Evolutionary conservation across 257 asterid species (phyloP).

Genomic region (Petunia secreta): DNA sequence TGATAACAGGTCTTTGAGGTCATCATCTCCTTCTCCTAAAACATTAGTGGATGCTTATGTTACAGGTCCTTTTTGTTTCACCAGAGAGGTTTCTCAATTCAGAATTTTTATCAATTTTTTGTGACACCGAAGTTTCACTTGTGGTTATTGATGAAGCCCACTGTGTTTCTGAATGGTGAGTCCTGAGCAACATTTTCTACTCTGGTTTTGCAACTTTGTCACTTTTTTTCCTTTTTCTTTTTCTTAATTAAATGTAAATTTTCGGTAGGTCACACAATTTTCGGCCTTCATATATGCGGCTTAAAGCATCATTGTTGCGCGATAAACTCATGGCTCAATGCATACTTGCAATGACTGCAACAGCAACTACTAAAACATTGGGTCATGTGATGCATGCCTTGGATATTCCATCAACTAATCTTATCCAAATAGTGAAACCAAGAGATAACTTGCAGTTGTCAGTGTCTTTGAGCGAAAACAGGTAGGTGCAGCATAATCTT

Average conservation of each 20-base stretch:
- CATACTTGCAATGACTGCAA: constrained; percentile 98
- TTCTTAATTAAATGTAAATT: not conserved
- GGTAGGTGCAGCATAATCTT: constrained; percentile 44
- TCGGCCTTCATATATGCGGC: constrained; percentile 99
- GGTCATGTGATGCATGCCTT: constrained; percentile 73
- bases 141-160: constrained; percentile 98
- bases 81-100: constrained; percentile 91
- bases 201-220: not conserved
- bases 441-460: constrained; percentile 92
- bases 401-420: constrained; percentile 75
- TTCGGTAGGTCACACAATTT: constrained; percentile 96
- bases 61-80: constrained; percentile 95
- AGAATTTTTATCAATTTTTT: constrained; percentile 71
- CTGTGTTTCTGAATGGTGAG: constrained; percentile 98
- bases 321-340: constrained; percentile 75
- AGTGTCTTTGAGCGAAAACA: constrained; percentile 65
- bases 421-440: constrained; percentile 66
- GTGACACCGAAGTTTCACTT: constrained; percentile 59
- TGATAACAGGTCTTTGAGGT: not conserved
- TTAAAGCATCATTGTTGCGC: constrained; percentile 80
- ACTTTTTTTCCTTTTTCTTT: not conserved
- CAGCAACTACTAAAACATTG: constrained; percentile 84
- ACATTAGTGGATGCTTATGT: constrained; percentile 28
- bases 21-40: constrained; percentile 18
- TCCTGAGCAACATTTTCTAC: not conserved